A percentile compares a stretch with the other conserved stretches of the same genome.
Conservation (phyloP, 2,329 filamentous ascomycete genomes). For the Colletotrichum sansevieriae region DNA sequence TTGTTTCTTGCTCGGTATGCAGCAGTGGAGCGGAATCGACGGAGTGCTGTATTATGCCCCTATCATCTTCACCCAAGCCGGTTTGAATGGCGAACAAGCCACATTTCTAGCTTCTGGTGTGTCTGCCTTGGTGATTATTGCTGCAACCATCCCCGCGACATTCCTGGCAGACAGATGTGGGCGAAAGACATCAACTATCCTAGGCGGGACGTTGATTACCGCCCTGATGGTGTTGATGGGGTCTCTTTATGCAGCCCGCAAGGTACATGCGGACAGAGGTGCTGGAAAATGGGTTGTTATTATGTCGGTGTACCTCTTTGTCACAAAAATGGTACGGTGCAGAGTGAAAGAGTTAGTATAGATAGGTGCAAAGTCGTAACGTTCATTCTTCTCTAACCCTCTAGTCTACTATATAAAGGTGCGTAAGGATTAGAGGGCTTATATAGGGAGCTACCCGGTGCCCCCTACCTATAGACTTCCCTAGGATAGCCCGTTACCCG, state of each 20-base stretch:
- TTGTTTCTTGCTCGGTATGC: slow-evolving; percentile 69
- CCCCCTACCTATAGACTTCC: no score
- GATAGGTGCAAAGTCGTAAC: no score
- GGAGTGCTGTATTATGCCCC: slow-evolving; percentile 74
- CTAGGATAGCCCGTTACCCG: no score
- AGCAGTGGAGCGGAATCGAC: slow-evolving; percentile 72
- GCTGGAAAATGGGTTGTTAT: slow-evolving; percentile 64
- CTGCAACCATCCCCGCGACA: slow-evolving; percentile 65
- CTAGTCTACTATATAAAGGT: no score
- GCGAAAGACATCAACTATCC: slow-evolving; percentile 64
- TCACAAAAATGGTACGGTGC: no score
- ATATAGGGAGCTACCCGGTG: no score
- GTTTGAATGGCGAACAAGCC: slow-evolving; percentile 64
- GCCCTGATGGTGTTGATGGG: slow-evolving; percentile 67
- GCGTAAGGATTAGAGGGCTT: no score
- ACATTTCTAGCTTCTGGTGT: slow-evolving; percentile 71
- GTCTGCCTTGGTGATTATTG: slow-evolving; percentile 68
- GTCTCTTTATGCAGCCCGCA: slow-evolving; percentile 60
- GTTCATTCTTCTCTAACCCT: no score
- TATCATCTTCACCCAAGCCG: slow-evolving; percentile 70
- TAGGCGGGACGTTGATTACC: slow-evolving; percentile 65
- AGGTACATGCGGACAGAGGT: slow-evolving; percentile 52
- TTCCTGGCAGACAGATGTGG: slow-evolving; percentile 69
- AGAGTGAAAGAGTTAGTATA: no score
- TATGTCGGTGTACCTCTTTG: slow-evolving; percentile 62